Base-by-base conservation (phyloP, 257 asterid species). In the Scutellaria barbata region DNA sequence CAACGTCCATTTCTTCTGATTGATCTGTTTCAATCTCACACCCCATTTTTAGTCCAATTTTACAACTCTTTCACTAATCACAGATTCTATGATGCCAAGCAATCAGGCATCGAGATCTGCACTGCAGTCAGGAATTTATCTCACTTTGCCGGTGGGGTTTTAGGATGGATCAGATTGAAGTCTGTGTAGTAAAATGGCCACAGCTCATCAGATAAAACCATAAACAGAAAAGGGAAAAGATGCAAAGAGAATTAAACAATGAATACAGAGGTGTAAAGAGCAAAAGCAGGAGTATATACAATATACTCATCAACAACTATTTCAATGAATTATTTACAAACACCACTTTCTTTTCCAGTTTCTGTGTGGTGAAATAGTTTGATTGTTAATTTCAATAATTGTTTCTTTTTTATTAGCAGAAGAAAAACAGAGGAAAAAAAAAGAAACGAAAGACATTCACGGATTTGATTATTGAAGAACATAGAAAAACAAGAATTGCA, bases 1-100 rank as follows among this genome's bases (percentile, higher is more conserved):
- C 93, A 25, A 86, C 30, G 72, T 92, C 98, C 96, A 83, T 90
- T 25, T 92, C 96, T 55, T 92, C 97, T 0, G 85, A 40, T 47
- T 74, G 85, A 42, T 84, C 96, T 7, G 51, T 66, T 66, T 88
- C 92, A 81, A 88, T 85, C 76, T 88, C 98, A 58, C 92, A 88
- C 45, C 90, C 96, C 89, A 80, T 87, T 59, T 41, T 8, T 59
- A 5, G 6, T 6, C 3, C 12, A 8, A 51, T 33, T 41, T 8
- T 40, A 30, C 48, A 45, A 14, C 7, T 60, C 7, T 59, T 41
- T 40, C 68, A 39, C 63, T 10, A 18, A 48, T 18, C 50, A 33
- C 52, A 30, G 60, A 59, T 55, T 51, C 45, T 68, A 42, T 7
- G 47, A 74, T 53, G 17, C 58, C 40, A 16, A 35, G 35, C 64